A percentile compares a stretch with the other conserved stretches of the same genome.
phyloP scores from a whole-genome alignment of 345 rosid species.

The Dovyalis caffra region DNA sequence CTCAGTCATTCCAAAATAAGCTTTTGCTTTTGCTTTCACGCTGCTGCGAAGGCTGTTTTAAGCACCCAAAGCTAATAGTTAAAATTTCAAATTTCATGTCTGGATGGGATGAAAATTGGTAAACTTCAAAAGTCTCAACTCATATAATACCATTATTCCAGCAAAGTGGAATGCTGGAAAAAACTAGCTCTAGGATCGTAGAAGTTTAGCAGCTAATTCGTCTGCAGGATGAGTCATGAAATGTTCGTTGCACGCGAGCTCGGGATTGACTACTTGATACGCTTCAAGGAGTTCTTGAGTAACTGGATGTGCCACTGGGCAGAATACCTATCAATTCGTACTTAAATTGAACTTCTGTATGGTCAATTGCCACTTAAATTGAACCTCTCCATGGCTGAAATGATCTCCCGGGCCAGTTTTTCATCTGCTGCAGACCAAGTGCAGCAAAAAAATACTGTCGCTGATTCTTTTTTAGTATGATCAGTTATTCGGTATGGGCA shows the following conservation, averaged over 20 bases:
- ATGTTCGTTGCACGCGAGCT: neutral
- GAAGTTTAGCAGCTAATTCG: neutral
- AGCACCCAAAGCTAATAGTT: neutral
- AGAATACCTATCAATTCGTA: neutral
- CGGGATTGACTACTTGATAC: neutral
- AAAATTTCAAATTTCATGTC: neutral
- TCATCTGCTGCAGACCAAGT: slow-evolving; percentile 66
- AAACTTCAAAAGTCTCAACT: neutral
- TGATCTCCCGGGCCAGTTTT: slow-evolving; percentile 69
- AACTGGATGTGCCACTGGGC: neutral
- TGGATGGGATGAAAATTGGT: neutral
- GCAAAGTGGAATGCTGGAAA: neutral
- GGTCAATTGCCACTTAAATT: neutral
- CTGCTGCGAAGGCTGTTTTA: neutral
- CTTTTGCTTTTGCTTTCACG: neutral
- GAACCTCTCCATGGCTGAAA: slow-evolving; percentile 37
- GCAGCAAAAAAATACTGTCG: slow-evolving; percentile 61
- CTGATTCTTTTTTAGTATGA: slow-evolving; percentile 6
- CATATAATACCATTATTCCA: neutral
- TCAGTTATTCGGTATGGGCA: slow-evolving; percentile 50
- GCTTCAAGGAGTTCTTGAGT: neutral
- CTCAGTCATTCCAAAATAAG: too few relatives aligned
- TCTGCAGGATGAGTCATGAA: neutral
- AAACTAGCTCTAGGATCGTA: neutral
- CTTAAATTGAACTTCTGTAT: neutral